phyloP scores from a whole-genome alignment of 2,329 filamentous ascomycete genomes.

The Colletotrichum lindemuthianum region DNA sequence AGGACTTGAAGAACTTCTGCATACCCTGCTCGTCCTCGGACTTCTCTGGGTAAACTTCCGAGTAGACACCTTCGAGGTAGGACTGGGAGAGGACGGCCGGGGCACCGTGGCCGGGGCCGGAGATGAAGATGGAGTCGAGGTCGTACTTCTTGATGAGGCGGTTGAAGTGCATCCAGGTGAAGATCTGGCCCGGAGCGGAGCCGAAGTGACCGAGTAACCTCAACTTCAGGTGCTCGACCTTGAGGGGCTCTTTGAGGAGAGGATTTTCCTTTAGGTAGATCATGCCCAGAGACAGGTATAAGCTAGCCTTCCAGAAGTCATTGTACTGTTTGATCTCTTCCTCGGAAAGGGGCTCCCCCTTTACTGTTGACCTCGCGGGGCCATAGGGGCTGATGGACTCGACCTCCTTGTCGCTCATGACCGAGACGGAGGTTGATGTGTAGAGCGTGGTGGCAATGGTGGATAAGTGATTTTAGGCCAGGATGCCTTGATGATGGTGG shows the following conservation, averaged over 20 bases:
- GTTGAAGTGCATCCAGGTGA: constrained; percentile 86
- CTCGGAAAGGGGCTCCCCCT: constrained; percentile 68
- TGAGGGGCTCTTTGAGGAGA: constrained; percentile 75
- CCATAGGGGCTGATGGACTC: constrained; percentile 73
- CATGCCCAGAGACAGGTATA: constrained; percentile 83
- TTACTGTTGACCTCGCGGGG: constrained; percentile 71
- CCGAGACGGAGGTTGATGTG: constrained; percentile 17
- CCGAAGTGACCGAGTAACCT: constrained; percentile 83
- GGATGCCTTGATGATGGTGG: constrained; percentile 38
- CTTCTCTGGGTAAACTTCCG: constrained; percentile 80
- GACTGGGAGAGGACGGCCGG: constrained; percentile 80
- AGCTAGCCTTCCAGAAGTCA: constrained; percentile 77
- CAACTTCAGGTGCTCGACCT: constrained; percentile 76
- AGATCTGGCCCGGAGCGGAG: constrained; percentile 82
- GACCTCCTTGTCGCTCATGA: constrained; percentile 47
- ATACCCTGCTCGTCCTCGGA: constrained; percentile 74
- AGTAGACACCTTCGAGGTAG: constrained; percentile 81
- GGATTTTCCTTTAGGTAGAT: constrained; percentile 81
- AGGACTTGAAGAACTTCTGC: constrained; percentile 82
- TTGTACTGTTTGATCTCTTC: constrained; percentile 76
- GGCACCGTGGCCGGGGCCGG: constrained; percentile 81
- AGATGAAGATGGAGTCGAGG: constrained; percentile 77
- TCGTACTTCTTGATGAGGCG: constrained; percentile 84
- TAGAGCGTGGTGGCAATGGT: constrained; percentile 2
- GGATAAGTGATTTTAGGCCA: constrained; percentile 38